phyloP scores from a whole-genome alignment of 2,329 filamentous ascomycete genomes.

The Thermochaetoides dissita region DNA sequence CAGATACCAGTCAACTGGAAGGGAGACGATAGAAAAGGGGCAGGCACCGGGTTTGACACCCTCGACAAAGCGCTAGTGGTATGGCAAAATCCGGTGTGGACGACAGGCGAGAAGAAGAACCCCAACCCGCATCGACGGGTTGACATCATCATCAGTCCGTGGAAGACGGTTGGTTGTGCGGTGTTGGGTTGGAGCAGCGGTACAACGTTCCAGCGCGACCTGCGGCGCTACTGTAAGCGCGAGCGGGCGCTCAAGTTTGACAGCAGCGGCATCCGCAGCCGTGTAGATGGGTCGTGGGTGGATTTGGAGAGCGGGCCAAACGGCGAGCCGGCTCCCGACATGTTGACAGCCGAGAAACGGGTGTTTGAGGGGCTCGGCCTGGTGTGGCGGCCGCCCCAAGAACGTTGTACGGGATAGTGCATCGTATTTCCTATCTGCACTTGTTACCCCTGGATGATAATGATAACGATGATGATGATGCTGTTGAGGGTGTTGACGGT shows the following conservation, averaged over 20 bases:
- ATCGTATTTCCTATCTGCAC: neutral
- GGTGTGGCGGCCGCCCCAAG: constrained; percentile 48
- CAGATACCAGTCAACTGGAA: constrained; percentile 47
- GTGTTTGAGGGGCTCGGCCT: constrained; percentile 69
- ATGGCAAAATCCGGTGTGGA: constrained; percentile 59
- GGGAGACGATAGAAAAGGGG: constrained; percentile 23
- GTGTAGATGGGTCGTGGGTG: constrained; percentile 52
- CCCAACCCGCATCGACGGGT: constrained; percentile 69
- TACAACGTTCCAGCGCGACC: constrained; percentile 78
- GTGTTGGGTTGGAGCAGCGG: constrained; percentile 79
- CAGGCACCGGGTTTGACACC: constrained; percentile 61
- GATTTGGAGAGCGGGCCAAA: constrained; percentile 47
- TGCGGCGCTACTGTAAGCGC: constrained; percentile 66
- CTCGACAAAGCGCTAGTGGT: constrained; percentile 87
- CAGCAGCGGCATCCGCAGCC: constrained; percentile 67
- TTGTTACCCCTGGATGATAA: too few species aligned
- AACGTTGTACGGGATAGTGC: constrained; percentile 51
- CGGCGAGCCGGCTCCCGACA: constrained; percentile 39
- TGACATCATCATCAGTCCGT: constrained; percentile 82
- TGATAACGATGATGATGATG: too few species aligned
- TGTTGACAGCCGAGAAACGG: constrained; percentile 61
- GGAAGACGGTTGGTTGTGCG: constrained; percentile 79
- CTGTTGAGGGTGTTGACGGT: too few species aligned
- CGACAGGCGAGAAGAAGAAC: constrained; percentile 39
- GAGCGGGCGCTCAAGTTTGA: constrained; percentile 72